A percentile compares a stretch with the other conserved stretches of the same genome.
phyloP scores from a whole-genome alignment of 345 rosid genomes.

The Erysimum cheiranthoides region DNA sequence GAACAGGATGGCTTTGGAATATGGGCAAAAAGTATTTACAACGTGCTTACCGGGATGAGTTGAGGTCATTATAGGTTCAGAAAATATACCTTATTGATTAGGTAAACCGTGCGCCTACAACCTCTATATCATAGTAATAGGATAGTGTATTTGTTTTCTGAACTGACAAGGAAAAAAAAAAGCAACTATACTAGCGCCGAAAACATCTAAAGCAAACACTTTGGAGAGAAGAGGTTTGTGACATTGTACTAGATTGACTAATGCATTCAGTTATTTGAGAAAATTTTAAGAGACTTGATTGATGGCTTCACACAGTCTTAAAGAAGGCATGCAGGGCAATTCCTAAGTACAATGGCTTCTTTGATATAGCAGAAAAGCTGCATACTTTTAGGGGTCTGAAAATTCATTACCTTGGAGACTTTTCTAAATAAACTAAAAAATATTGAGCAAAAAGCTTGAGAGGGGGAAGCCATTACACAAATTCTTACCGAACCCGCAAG shows the following conservation, averaged over 20 bases:
- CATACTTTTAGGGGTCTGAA: background rate
- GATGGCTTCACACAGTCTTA: conserved; percentile 1
- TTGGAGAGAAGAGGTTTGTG: conserved; percentile 19
- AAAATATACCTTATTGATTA: conserved; percentile 43
- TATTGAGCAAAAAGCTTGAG: conserved; percentile 25
- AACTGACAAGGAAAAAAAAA: conserved; percentile 35
- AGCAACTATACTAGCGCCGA: conserved; percentile 48
- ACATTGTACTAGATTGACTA: conserved; percentile 21
- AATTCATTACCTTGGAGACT: conserved; percentile 14
- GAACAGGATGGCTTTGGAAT: conserved; percentile 44
- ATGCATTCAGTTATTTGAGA: background rate
- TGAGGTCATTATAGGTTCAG: conserved; percentile 28
- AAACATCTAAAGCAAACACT: conserved; percentile 32
- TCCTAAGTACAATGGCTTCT: background rate
- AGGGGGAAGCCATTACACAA: conserved; percentile 45
- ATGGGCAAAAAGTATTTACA: conserved; percentile 33
- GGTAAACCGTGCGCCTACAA: background rate
- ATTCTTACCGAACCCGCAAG: conserved; percentile 83
- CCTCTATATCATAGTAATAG: conserved; percentile 3
- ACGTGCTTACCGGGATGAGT: conserved; percentile 57
- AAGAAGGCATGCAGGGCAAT: background rate
- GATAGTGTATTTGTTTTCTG: conserved; percentile 1
- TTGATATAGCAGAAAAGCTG: conserved; percentile 1
- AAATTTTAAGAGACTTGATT: background rate
- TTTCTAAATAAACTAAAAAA: conserved; percentile 7